phyloP scores from a whole-genome alignment of 2,329 filamentous ascomycete species.

The Phoma sp. region DNA sequence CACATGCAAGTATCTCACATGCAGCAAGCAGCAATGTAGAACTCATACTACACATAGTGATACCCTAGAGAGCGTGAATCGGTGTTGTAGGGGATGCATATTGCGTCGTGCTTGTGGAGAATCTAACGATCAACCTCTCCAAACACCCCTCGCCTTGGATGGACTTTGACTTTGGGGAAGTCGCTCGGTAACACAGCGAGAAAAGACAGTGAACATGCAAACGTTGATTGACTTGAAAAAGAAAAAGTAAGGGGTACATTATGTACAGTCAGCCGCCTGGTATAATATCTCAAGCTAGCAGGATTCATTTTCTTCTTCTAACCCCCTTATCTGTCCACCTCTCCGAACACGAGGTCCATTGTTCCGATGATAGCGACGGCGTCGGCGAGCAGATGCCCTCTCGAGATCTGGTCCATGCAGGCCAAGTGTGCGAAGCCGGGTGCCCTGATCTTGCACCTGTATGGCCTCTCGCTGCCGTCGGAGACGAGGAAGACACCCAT shows the following conservation, averaged over 20 bases:
- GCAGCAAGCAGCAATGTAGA: too few relatives aligned
- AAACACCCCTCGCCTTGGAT: too few relatives aligned
- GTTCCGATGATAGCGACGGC: constrained; percentile 90
- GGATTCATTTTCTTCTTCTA: constrained; percentile 2
- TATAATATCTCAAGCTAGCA: constrained; percentile 9
- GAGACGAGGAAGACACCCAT: constrained; percentile 98
- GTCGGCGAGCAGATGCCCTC: constrained; percentile 93
- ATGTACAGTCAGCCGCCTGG: constrained; percentile 34
- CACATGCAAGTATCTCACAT: too few relatives aligned
- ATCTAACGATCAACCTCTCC: too few relatives aligned
- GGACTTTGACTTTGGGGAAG: too few relatives aligned
- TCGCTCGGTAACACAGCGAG: too few relatives aligned
- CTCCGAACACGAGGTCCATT: constrained; percentile 50
- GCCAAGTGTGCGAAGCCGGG: constrained; percentile 95
- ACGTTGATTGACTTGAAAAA: constrained; percentile 26
- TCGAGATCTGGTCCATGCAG: constrained; percentile 91
- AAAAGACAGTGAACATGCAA: constrained; percentile 10
- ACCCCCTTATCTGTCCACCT: constrained; percentile 30
- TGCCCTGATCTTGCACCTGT: constrained; percentile 96
- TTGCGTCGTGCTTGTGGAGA: too few relatives aligned
- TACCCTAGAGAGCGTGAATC: too few relatives aligned
- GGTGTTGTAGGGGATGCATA: too few relatives aligned
- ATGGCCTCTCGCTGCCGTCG: constrained; percentile 91
- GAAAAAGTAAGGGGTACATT: constrained; percentile 35
- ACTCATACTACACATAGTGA: too few relatives aligned